phyloP scores from a whole-genome alignment of 768 basidiomycete species.

The Grammothele lineata region DNA sequence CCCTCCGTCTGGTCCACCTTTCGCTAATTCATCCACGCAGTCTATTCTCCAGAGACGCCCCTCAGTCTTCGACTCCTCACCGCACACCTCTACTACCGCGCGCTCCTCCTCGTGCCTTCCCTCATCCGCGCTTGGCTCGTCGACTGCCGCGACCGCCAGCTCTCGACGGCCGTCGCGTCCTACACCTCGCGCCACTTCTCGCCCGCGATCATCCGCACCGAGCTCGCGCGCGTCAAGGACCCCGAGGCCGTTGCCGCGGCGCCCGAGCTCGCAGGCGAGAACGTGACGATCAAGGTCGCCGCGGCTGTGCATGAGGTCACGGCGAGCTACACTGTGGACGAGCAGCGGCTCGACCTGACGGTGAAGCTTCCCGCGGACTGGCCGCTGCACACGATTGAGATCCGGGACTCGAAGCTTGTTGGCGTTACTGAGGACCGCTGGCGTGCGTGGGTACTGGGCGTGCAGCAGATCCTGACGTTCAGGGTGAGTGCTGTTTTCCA shows the following conservation, averaged over 20 bases:
- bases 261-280: conserved; percentile 68
- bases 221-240: conserved; percentile 69
- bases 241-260: conserved; percentile 34
- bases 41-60: conserved; percentile 49
- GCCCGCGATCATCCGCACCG: conserved; percentile 78
- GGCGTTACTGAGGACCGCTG: conserved; percentile 89
- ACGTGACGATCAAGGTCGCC: conserved; percentile 74
- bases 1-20: not conserved
- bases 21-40: conserved; percentile 29
- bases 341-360: conserved; percentile 87
- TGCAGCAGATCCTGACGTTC: conserved; percentile 86
- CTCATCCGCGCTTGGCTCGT: conserved; percentile 83
- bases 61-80: conserved; percentile 63
- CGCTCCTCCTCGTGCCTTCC: conserved; percentile 78
- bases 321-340: conserved; percentile 85
- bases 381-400: conserved; percentile 84
- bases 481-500: conserved; percentile 53
- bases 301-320: conserved; percentile 73
- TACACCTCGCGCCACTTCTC: conserved; percentile 88
- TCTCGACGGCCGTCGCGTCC: conserved; percentile 67
- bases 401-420: conserved; percentile 78
- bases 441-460: conserved; percentile 90
- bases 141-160: conserved; percentile 85
- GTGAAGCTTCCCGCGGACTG: conserved; percentile 86
- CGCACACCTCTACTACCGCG: conserved; percentile 86